Evolutionary conservation across 2,329 filamentous ascomycete genomes (phyloP), one percentile per base, ranked within the genome.

Genomic region (Elsinoe arachidis): DNA sequence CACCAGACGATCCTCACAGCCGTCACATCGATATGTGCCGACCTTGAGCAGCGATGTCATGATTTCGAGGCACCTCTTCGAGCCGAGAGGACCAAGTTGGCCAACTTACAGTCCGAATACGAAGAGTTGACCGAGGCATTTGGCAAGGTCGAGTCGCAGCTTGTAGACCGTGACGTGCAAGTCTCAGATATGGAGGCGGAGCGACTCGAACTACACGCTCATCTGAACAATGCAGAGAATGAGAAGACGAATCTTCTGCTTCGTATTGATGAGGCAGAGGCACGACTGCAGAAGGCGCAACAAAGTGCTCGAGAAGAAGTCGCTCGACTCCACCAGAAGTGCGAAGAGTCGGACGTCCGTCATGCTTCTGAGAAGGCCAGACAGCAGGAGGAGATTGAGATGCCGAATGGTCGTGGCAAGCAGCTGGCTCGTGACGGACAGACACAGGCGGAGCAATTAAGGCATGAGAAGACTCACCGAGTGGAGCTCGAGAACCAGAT

Each of bases 21-120:
- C 17, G 75, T 84, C 14, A 72, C 75, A 14, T 73, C 78, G 34
- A 75, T 80, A 11, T 83, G 80, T 63, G 72, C 74, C 21, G 79
- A 82, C 57, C 70, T 84, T 1, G 81, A 84, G 62, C 69, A 68
- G 9, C 75, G 81, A 6, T 84, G 81, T 63, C 73, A 77, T 34
- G 74, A 74, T 33, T 72, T 79, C 1, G 81, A 84, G 66, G 72
- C 72, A 51, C 81, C 81, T 5, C 69, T 84, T 11, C 72, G 73
- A 3, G 67, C 69, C 14, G 78, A 78, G 61, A 68, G 70, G 56
- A 65, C 68, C 14, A 72, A 66, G 57, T 65, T 73, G 2, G 59
- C 67, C 7, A 61, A 63, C 9, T 58, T 76, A 1, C 67, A 67
- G 17, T 59, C 67, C 0, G 67, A 76, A 39, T 66, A 72, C 9